Conservation (phyloP, 2,329 filamentous ascomycete species). For the Zymoseptoria brevis region DNA sequence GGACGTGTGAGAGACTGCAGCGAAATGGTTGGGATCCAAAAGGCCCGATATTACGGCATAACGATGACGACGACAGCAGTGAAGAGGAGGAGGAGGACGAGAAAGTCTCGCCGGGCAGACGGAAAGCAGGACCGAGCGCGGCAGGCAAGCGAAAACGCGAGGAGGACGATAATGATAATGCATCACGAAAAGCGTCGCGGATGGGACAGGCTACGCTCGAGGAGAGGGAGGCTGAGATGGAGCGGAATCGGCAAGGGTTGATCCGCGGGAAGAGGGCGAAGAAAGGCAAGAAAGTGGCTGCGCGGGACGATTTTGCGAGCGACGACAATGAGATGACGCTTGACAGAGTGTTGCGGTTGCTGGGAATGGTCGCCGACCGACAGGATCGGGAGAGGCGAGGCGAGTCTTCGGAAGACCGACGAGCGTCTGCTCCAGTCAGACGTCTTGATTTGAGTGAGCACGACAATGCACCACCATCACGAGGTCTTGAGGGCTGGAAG, state of each 20-base stretch:
- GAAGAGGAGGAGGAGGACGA: constrained; percentile 31
- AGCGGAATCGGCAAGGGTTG: background rate
- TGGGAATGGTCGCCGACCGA: constrained; percentile 12
- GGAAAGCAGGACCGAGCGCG: constrained; percentile 1
- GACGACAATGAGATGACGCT: constrained; percentile 1
- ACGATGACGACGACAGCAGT: constrained; percentile 23
- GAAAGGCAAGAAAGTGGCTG: background rate
- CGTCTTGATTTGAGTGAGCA: background rate
- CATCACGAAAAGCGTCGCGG: background rate
- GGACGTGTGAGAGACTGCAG: constrained; percentile 67
- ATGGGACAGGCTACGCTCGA: background rate
- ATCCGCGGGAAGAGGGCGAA: background rate
- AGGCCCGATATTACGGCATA: constrained; percentile 20
- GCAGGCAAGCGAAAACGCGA: constrained; percentile 18
- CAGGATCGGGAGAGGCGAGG: constrained; percentile 8
- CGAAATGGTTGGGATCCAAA: constrained; percentile 73
- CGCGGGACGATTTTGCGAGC: background rate
- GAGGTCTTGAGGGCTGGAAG: background rate
- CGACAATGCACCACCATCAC: background rate
- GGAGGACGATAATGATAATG: constrained; percentile 5
- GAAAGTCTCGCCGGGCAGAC: constrained; percentile 8
- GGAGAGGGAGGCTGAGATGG: background rate
- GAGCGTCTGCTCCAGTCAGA: background rate
- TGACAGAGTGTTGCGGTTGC: constrained; percentile 8
- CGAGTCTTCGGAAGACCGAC: background rate